Conservation (phyloP, 2,329 filamentous ascomycete species). For the Fusarium liriodendri region DNA sequence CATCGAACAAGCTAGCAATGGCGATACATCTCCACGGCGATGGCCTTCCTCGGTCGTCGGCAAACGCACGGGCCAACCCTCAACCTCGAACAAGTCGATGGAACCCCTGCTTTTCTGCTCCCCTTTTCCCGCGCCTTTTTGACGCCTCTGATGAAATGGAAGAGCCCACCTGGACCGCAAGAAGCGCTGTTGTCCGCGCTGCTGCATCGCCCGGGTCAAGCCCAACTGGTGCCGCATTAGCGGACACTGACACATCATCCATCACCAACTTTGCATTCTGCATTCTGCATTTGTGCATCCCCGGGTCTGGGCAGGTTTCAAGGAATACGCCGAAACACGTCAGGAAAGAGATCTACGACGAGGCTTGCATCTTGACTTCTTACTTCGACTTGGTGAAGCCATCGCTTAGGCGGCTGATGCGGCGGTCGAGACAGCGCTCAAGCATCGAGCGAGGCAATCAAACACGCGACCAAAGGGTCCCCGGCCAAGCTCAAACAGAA, state of each 20-base stretch:
- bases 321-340: constrained; percentile 8
- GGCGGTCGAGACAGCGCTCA: background rate
- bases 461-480: constrained; percentile 27
- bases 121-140: constrained; percentile 10
- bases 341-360: background rate
- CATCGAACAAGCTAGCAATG: background rate
- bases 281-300: background rate
- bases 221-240: constrained; percentile 14
- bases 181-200: background rate
- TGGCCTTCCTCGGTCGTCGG: constrained; percentile 7
- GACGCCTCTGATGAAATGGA: constrained; percentile 21
- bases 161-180: background rate
- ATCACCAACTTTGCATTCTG: background rate
- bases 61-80: constrained; percentile 8
- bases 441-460: constrained; percentile 14
- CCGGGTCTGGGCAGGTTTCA: constrained; percentile 23
- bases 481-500: constrained; percentile 39
- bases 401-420: constrained; percentile 9
- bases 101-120: constrained; percentile 2
- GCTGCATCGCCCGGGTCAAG: background rate
- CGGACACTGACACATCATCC: constrained; percentile 22
- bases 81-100: constrained; percentile 17
- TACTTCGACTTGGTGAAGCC: constrained; percentile 9
- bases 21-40: background rate
- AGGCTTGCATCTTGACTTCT: background rate